Evolutionary conservation across 441 rosid species (phyloP), one percentile per base, ranked within the genome.

Genomic region (Omphalea diandra): DNA sequence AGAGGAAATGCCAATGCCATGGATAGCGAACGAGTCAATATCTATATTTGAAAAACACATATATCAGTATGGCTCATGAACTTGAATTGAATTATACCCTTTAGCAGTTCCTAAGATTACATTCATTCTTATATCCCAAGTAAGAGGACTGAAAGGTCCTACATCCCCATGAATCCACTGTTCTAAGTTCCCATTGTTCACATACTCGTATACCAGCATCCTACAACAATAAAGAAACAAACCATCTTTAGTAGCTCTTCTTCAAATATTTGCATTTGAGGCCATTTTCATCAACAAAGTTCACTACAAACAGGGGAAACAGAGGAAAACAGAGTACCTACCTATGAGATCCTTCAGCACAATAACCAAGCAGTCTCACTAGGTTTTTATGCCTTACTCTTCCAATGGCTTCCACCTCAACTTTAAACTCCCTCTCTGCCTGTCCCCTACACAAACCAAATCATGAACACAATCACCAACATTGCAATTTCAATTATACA

Each of bases 341-440:
- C 90, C 98, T 91, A 46, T 89, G 93, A 80, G 90, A 93, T 78
- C 97, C 95, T 88, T 94, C 98, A 26, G 86, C 98, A 69, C 98
- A 94, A 79, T 94, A 94, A 70, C 98, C 98, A 52, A 91, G 87
- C 77, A 94, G 63, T 65, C 98, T 88, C 81, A 90, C 98, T 80
- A 94, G 82, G 80, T 94, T 91, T 84, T 94, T 91, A 35, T 94
- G 98, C 64, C 96, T 78, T 4, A 90, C 97, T 47, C 98, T 82
- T 50, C 98, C 97, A 40, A 94, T 94, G 10, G 96, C 96, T 79
- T 94, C 98, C 24, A 94, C 98, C 77, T 94, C 97, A 58, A 94
- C 96, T 82, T 84, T 90, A 44, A 94, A 94, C 71, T 94, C 98
- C 88, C 80, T 94, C 81, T 94, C 97, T 70, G 97, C 97, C 68